Conservation (phyloP, 192 early-diverging fungal genomes). For the Gonapodya prolifera region DNA sequence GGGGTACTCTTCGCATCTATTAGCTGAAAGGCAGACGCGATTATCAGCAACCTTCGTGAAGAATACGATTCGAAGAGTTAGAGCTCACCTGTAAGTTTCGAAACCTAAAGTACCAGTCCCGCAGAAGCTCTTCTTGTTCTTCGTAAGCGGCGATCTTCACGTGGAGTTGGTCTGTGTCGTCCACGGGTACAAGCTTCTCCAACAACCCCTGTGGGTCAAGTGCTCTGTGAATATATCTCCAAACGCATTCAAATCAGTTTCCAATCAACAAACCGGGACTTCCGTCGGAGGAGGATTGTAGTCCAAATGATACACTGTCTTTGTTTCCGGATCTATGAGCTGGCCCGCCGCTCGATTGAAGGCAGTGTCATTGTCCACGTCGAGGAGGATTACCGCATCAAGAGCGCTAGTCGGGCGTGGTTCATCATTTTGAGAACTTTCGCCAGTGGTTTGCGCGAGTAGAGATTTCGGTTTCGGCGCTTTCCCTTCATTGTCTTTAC, state of each 20-base stretch:
- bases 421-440: neutral
- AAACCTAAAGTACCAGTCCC: conserved; percentile 37
- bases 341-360: conserved; percentile 29
- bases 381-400: conserved; percentile 35
- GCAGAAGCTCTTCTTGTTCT: conserved; percentile 34
- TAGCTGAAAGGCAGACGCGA: neutral
- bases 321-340: conserved; percentile 33
- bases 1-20: neutral
- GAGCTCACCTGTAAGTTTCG: conserved; percentile 25
- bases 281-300: conserved; percentile 35
- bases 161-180: conserved; percentile 30
- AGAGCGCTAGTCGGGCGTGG: conserved; percentile 19
- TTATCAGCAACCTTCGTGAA: neutral
- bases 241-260: too few relatives aligned
- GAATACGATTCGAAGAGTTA: too few relatives aligned
- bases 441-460: neutral
- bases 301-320: conserved; percentile 37
- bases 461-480: neutral
- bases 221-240: neutral
- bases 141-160: conserved; percentile 41
- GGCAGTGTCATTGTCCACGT: conserved; percentile 36
- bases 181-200: conserved; percentile 24
- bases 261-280: conserved; percentile 26
- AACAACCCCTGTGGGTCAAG: conserved; percentile 18
- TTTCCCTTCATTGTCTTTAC: neutral